Conservation (phyloP, 441 rosid species). For the Viola pubescens region DNA sequence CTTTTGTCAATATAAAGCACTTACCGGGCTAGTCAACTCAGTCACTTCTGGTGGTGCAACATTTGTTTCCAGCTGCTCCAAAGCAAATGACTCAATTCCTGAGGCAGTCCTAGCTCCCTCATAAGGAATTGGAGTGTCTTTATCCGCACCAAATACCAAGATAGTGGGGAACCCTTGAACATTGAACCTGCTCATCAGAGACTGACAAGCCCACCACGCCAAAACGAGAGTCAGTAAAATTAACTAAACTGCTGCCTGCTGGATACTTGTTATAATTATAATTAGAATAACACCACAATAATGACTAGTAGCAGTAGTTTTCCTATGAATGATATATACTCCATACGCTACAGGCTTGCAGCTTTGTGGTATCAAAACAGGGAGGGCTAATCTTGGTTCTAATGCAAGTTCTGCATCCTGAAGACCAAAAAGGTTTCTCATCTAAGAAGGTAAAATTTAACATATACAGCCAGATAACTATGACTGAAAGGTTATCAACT, state of each 20-base stretch:
- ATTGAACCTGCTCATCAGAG: conserved; percentile 94
- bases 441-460: too few relatives aligned
- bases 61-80: conserved; percentile 76
- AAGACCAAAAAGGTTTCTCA: too few relatives aligned
- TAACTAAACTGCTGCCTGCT: neutral
- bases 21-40: conserved; percentile 75
- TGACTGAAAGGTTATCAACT: too few relatives aligned
- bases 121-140: conserved; percentile 72
- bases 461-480: too few relatives aligned
- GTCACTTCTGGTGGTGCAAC: conserved; percentile 86
- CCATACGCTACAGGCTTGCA: neutral
- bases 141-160: conserved; percentile 84
- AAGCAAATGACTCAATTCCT: conserved; percentile 85
- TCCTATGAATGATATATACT: neutral
- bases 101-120: conserved; percentile 94
- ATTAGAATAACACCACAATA: too few relatives aligned
- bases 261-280: neutral
- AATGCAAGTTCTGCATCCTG: too few relatives aligned
- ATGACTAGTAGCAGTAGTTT: neutral
- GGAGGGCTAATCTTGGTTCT: too few relatives aligned
- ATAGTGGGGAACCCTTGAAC: conserved; percentile 99
- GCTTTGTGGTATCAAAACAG: too few relatives aligned
- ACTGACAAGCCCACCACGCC: conserved; percentile 41
- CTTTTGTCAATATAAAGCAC: conserved; percentile 13
- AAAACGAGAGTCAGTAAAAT: conserved; percentile 14